phyloP scores from a whole-genome alignment of 208 protist species.

The Wallacemonas sp. region DNA sequence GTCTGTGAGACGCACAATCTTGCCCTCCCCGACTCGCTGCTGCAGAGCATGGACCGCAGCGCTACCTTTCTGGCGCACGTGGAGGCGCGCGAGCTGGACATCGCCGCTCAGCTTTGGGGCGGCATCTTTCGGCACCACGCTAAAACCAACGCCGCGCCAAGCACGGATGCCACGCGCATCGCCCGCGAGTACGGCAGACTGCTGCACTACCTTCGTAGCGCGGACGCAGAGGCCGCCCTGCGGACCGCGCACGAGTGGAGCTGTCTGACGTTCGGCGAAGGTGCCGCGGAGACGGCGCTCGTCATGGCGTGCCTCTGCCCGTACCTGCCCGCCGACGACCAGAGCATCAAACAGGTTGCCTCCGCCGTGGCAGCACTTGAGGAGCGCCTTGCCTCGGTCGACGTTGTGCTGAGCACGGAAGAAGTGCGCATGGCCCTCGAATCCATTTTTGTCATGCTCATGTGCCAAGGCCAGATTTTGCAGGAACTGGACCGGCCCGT shows the following conservation, averaged over 20 bases:
- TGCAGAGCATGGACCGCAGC: conserved; percentile 63
- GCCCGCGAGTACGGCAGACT: conserved; percentile 74
- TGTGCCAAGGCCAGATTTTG: conserved; percentile 75
- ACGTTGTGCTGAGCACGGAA: conserved; percentile 64
- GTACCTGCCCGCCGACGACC: conserved; percentile 47
- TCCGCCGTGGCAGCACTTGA: conserved; percentile 42
- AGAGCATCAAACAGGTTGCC: conserved; percentile 31
- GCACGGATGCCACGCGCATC: conserved; percentile 52
- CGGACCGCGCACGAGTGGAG: conserved; percentile 41
- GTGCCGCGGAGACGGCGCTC: conserved; percentile 62
- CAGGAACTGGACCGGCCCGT: conserved; percentile 49
- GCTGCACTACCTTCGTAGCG: conserved; percentile 71
- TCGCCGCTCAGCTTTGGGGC: conserved; percentile 77
- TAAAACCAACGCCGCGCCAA: background rate
- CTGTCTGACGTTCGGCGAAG: conserved; percentile 43
- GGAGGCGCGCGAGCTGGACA: conserved; percentile 51
- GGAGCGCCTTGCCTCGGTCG: conserved; percentile 44
- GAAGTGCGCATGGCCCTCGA: conserved; percentile 80
- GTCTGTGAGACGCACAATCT: background rate
- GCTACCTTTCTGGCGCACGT: conserved; percentile 69
- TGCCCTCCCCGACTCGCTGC: conserved; percentile 20
- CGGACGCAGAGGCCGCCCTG: conserved; percentile 52
- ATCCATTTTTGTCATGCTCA: conserved; percentile 72
- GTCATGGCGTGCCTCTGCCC: conserved; percentile 73
- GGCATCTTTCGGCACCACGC: conserved; percentile 27